phyloP scores from a whole-genome alignment of 805 yeast species.

The Nakazawaea wyomingensis region DNA sequence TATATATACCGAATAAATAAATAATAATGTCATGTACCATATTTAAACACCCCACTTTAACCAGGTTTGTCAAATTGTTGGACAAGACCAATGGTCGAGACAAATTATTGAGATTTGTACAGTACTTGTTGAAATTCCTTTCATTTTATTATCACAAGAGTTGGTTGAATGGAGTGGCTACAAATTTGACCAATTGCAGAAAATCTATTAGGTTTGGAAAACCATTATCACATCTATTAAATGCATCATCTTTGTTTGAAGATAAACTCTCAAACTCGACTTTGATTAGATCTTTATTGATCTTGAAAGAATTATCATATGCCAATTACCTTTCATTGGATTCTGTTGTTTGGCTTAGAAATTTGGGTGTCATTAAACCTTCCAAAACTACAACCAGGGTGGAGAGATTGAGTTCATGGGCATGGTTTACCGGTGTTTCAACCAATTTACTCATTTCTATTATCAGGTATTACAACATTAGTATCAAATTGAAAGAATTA shows the following conservation, averaged over 20 bases:
- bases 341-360: constrained; percentile 54
- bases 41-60: constrained; percentile 68
- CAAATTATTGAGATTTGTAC: constrained; percentile 71
- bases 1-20: background rate
- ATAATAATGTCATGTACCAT: constrained; percentile 28
- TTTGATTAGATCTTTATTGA: constrained; percentile 43
- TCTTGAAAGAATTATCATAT: constrained; percentile 54
- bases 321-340: constrained; percentile 62
- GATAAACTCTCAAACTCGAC: constrained; percentile 65
- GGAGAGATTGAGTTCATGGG: constrained; percentile 56
- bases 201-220: constrained; percentile 82
- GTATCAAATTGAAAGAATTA: constrained; percentile 29
- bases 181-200: constrained; percentile 63
- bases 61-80: constrained; percentile 55
- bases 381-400: constrained; percentile 38
- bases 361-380: constrained; percentile 49
- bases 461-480: constrained; percentile 45
- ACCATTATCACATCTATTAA: constrained; percentile 67
- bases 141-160: constrained; percentile 50
- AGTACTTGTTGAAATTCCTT: constrained; percentile 74
- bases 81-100: constrained; percentile 75
- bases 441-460: constrained; percentile 58
- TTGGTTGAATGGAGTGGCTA: constrained; percentile 3
- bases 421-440: constrained; percentile 72
- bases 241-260: constrained; percentile 62